Base-by-base conservation (phyloP, 2,329 filamentous ascomycete species). In the Bimuria novae-zelandiae region DNA sequence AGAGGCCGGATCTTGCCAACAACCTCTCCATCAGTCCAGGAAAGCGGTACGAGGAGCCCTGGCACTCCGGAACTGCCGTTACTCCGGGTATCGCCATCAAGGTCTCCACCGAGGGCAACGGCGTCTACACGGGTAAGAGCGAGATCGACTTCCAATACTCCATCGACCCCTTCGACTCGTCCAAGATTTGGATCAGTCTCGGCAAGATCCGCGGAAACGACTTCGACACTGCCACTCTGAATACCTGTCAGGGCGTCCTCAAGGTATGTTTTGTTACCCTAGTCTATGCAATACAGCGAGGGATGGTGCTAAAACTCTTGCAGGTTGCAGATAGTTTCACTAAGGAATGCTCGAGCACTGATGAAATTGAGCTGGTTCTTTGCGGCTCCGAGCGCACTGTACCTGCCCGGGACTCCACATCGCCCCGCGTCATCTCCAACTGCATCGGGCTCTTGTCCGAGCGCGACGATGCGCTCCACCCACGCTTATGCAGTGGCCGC, bases 41-140 rank as follows among this genome's bases (percentile, higher is more conserved):
- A 37, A 47, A 51, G 16, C 50, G 52, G 10, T 69, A 67, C 46
- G 56, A 58, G 35, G 65, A 69, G 49, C 55, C 61, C 21, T 68
- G 59, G 55, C 66, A 55, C 41, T 43, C 49, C 41, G 66, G 64
- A 21, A 58, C 61, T 8, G 16, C 33, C 1, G 35, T 35, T 14
- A 62, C 56, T 37, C 61, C 62, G 16, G 65, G 66, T 8, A 52
- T 69, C 19, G 57, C 66, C 47, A 62, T 68, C 54, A 69, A 69
- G 56, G 42, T 68, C 27, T 66, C 62, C 10, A 39, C 54, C 29
- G 42, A 58, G n/a, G 19, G 48, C 12, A 51, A 69, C 21, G 65
- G 63, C 40, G 60, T 69, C 44, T 10, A 54, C 51, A 49, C 52
- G 19, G 50, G 39, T 32, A 59, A 56, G 27, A 45, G 52, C 25